Evolutionary conservation across 2,329 filamentous ascomycete species (phyloP), one percentile per base, ranked within the genome.

Genomic region (Hypoxylon sp.): DNA sequence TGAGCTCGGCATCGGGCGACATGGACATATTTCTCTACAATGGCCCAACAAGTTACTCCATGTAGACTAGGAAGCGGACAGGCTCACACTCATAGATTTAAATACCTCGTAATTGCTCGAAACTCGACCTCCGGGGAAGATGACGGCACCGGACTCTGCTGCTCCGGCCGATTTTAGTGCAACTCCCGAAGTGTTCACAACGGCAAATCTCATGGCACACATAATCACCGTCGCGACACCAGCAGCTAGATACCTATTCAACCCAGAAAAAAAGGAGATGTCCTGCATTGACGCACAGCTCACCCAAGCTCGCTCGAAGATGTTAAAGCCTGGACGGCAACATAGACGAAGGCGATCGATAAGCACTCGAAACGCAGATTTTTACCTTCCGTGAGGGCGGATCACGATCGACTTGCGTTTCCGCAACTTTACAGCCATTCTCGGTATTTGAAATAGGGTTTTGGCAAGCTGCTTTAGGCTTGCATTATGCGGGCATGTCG

Each of bases 11-110:
- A 48, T 28, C 66, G 6, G 61, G 60, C 18, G 72, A 73, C 16
- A 65, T 73, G 60, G 70, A 74, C 28, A 45, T 73, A 32, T 73
- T 72, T 42, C 60, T 74, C 20, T 74, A 71, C 44, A 53, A 67
- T 16, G 65, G 72, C n/a, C 49, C 57, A 33, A 42, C 64, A n/a
- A 51, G 45, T 24, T 69, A 65, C 30, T 49, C 66, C 38, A 61
- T 67, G 57, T 69, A 61, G 42, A 18, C n/a, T 30, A 44, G 11
- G 11, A 11, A 14, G 57, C 2, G 22, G 32, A 28, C 11, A 36
- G 24, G 33, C 52, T 40, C 28, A 22, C 22, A 36, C 30, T 32
- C 7, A 49, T 45, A 26, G 36, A 56, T 30, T 38, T 18, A 32
- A 22, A 46, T 30, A 20, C 40, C 26, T 32, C 50, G 16, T 38